A percentile compares a stretch with the other conserved stretches of the same genome.
Conservation (phyloP, 371 early-diverging fungal genomes). For the Blastocladiella emersonii region DNA sequence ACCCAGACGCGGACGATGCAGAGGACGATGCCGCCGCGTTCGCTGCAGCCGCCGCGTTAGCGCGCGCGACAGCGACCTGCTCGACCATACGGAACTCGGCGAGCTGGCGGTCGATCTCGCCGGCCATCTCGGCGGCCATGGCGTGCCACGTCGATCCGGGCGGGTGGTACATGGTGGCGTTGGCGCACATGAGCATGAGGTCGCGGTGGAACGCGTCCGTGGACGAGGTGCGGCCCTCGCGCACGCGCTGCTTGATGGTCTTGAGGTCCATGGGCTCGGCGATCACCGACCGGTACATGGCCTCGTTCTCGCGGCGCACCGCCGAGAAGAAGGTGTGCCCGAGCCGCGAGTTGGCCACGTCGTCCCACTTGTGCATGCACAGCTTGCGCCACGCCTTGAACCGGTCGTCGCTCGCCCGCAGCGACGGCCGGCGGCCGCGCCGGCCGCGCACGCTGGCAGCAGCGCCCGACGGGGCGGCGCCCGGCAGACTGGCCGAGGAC, state of each 20-base stretch:
- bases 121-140: not conserved
- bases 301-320: not conserved
- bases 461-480: not conserved
- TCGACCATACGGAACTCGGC: not conserved
- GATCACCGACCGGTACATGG: not conserved
- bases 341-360: not conserved
- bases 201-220: constrained; percentile 5
- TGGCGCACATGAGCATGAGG: constrained; percentile 2
- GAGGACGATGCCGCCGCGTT: not conserved
- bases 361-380: constrained; percentile 3
- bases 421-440: not conserved
- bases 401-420: not conserved
- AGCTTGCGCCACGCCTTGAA: not conserved
- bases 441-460: not conserved
- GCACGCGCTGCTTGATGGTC: not conserved
- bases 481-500: not conserved
- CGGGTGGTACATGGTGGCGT: constrained; percentile 1
- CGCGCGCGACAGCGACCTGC: too few species aligned
- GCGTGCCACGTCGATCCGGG: not conserved
- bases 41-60: not conserved
- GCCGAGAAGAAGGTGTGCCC: not conserved
- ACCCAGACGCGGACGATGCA: too few species aligned
- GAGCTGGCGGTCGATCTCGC: not conserved
- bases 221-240: not conserved
- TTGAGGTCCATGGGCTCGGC: not conserved